A percentile compares a stretch with the other conserved stretches of the same genome.
phyloP scores from a whole-genome alignment of 192 early-diverging fungal species.

The Backusella sp. region DNA sequence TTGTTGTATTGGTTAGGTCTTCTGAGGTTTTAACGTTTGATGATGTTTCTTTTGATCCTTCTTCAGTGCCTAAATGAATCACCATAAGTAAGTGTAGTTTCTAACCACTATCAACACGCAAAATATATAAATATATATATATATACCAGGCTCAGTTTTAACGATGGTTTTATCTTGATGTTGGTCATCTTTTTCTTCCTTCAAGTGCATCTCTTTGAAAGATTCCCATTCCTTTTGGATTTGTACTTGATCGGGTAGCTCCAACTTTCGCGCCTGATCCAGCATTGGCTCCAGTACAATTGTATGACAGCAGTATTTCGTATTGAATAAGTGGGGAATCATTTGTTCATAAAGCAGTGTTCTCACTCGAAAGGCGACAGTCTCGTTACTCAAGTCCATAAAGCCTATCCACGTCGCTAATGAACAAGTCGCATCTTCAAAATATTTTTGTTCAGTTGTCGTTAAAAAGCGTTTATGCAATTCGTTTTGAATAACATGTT shows the following conservation, averaged over 20 bases:
- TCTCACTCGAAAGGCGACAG: slow-evolving; percentile 66
- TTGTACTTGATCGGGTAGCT: neutral
- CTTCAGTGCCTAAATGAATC: neutral
- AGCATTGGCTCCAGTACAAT: neutral
- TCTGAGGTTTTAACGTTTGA: slow-evolving; percentile 1
- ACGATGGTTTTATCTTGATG: neutral
- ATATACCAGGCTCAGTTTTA: neutral
- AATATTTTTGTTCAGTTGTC: slow-evolving; percentile 14
- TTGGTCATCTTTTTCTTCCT: neutral
- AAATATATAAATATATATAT: no score
- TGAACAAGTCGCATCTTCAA: slow-evolving; percentile 17
- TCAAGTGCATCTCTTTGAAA: neutral
- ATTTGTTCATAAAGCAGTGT: slow-evolving; percentile 78
- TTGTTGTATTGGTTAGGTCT: neutral
- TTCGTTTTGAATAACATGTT: slow-evolving; percentile 11
- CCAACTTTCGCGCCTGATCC: neutral
- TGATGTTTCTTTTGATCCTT: neutral
- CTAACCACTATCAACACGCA: neutral
- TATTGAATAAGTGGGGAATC: slow-evolving; percentile 56
- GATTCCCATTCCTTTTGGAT: slow-evolving; percentile 1
- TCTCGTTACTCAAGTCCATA: neutral
- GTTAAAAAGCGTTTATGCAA: slow-evolving; percentile 15
- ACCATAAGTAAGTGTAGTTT: neutral
- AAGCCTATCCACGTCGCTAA: slow-evolving; percentile 18
- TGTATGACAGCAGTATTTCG: slow-evolving; percentile 34